Evolutionary conservation across 2,329 filamentous ascomycete genomes (phyloP).

Genomic region (Scleromitrula shiraiana): DNA sequence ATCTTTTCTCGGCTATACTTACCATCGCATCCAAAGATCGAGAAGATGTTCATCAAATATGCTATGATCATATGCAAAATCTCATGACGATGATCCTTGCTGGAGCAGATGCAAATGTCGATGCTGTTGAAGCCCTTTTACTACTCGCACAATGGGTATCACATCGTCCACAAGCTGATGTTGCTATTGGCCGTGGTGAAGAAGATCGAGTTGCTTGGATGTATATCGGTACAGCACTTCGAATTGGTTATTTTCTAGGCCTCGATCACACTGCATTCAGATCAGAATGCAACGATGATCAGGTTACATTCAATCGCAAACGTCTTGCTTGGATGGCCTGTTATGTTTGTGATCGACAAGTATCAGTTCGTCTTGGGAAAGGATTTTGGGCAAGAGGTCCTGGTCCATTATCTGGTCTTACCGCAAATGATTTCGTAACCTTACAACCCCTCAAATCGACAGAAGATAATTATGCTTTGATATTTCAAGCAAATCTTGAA

Average conservation of each 20-base stretch:
- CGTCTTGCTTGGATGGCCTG: slow-evolving; percentile 61
- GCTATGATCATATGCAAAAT: slow-evolving; percentile 61
- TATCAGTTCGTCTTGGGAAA: slow-evolving; percentile 63
- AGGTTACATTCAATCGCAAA: slow-evolving; percentile 52
- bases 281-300: slow-evolving; percentile 49
- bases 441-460: slow-evolving; percentile 49
- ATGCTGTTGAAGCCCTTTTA: slow-evolving; percentile 62
- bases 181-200: slow-evolving; percentile 56
- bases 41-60: slow-evolving; percentile 54
- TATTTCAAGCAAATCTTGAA: slow-evolving; percentile 65
- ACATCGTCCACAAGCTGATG: slow-evolving; percentile 24
- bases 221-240: slow-evolving; percentile 63
- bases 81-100: slow-evolving; percentile 60
- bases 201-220: slow-evolving; percentile 72
- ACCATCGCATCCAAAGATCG: slow-evolving; percentile 66
- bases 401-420: slow-evolving; percentile 53
- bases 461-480: slow-evolving; percentile 58
- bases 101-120: slow-evolving; percentile 58
- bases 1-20: slow-evolving; percentile 61
- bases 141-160: slow-evolving; percentile 62
- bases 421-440: slow-evolving; percentile 39
- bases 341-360: slow-evolving; percentile 53
- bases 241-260: slow-evolving; percentile 62
- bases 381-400: slow-evolving; percentile 69
- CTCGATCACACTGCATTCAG: slow-evolving; percentile 62